A percentile compares a stretch with the other conserved stretches of the same genome.
phyloP scores from a whole-genome alignment of 345 rosid species.

The Noccaea caerulescens region DNA sequence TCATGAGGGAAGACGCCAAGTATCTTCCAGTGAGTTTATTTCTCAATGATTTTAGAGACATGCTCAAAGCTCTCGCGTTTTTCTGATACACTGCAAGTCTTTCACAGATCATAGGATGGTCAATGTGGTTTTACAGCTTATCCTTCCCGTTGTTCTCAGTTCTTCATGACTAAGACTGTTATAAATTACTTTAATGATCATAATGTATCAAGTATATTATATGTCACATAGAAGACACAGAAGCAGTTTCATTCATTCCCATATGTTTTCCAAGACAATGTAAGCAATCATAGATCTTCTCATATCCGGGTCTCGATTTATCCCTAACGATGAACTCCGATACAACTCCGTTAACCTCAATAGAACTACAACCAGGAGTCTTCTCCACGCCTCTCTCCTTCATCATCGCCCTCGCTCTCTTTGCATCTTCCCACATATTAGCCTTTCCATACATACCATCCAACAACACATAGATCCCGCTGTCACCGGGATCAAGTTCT shows the following conservation, averaged over 20 bases:
- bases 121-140: conserved; percentile 65
- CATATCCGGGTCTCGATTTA: conserved; percentile 58
- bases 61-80: neutral
- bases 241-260: conserved; percentile 20
- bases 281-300: conserved; percentile 62
- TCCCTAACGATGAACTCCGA: conserved; percentile 76
- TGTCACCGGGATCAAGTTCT: conserved; percentile 75
- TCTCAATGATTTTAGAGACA: neutral
- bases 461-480: conserved; percentile 80
- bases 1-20: conserved; percentile 60
- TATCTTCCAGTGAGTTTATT: conserved; percentile 58
- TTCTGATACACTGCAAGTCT: conserved; percentile 27
- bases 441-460: conserved; percentile 78
- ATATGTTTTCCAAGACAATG: conserved; percentile 51
- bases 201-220: too few species aligned
- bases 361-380: conserved; percentile 79
- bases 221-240: too few species aligned
- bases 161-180: too few species aligned
- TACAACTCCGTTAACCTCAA: conserved; percentile 66
- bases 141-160: conserved; percentile 8
- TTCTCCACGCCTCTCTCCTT: conserved; percentile 72
- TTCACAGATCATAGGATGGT: conserved; percentile 67
- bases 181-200: too few species aligned
- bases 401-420: conserved; percentile 69
- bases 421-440: conserved; percentile 73